Base-by-base conservation (phyloP, 495 filamentous ascomycete genomes). In the Hypoxylon rickii region DNA sequence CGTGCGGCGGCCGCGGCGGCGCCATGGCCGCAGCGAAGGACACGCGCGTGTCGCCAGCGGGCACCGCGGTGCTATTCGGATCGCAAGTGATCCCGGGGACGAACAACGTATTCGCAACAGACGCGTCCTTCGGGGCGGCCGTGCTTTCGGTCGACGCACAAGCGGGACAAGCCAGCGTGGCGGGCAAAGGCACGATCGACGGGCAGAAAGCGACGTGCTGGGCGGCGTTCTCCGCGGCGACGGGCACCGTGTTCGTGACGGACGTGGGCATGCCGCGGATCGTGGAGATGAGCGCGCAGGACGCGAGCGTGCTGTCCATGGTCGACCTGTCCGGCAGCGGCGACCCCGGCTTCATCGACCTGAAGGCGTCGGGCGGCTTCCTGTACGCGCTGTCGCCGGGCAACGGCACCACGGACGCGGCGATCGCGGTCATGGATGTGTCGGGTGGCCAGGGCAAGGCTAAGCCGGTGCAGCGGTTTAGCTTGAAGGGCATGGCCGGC, bases 141-240 rank as follows among this genome's bases (percentile, higher is more conserved):
- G 66, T 79, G 13, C 67, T 86, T 11, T 50, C 64, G 7, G 24
- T 77, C 61, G 55, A 75, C 51, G 10, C 1, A 55, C 62, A 39
- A 21, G 49, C 38, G 0, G 61, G 42, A 2, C 32, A 61, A 13
- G 68, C 71, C 0, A 22, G 38, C 0, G 64, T 74, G 18, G 51
- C 55, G n/a, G 58, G 39, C 36, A 69, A 62, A 43, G 51, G 52
- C 12, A 44, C 50, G 12, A 70, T 86, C 38, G 44, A 52, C 0
- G 77, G 64, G 39, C 82, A 86, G 64, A 64, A 44, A 17, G 82
- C 82, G 1, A 84, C 81, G 0, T 85, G 83, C 66, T 85, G 82
- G 83, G 74, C 69, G 3, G 66, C 78, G 0, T 55, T 80, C 29
- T 72, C 74, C 0, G 22, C 64, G 0, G 45, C 60, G 15, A 80